Base-by-base conservation (phyloP, 768 basidiomycete species). In the Naganishia onofrii region DNA sequence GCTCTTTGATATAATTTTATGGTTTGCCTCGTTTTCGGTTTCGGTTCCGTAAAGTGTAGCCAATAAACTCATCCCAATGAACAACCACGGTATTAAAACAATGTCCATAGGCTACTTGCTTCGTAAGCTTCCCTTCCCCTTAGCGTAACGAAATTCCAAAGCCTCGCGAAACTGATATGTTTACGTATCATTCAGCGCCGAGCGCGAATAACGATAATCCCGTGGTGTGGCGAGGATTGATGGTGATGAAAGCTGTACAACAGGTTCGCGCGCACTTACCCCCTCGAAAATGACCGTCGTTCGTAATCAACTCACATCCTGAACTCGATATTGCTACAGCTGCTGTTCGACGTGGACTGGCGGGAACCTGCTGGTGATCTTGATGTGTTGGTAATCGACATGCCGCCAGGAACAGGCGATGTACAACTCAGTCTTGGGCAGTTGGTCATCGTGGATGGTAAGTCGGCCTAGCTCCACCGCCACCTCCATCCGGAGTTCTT, bases 71-170 rank as follows among this genome's bases (percentile, higher is more conserved):
- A 77, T 90, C 13, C 95, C 94, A 0, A 81, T 97, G 19, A 85
- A 84, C 23, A 96, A 96, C 76, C 93, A 98, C 79, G 90, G 92
- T 17, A 75, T 97, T 1, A 89, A 90, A 19, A 91, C 90, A 75
- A 97, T 97, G 95, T 96, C 93, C 0, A 96, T 99, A 87, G 95
- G 93, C 2, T 99, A 93, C 79, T 86, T 99, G 15, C 85, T 98
- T 17, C 82, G 79, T 81, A 36, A 66, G 78, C 74, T 6, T 15
- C 55, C 7, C 29, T 23, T 51, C 70, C 70, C 34, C 34, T 36
- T 36, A 12, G 12, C 4, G 34, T 36, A 4, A 5, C 34, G 34
- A 36, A 36, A 36, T 36, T 12, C 34, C 12, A 36, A 12, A 36
- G 34, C 34, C 34, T 36, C 34, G 6, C 12, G 34, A 36, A 36